A percentile compares a stretch with the other conserved stretches of the same genome.
Conservation (phyloP, 2,329 filamentous ascomycete genomes). For the Paecilomyces sp. region DNA sequence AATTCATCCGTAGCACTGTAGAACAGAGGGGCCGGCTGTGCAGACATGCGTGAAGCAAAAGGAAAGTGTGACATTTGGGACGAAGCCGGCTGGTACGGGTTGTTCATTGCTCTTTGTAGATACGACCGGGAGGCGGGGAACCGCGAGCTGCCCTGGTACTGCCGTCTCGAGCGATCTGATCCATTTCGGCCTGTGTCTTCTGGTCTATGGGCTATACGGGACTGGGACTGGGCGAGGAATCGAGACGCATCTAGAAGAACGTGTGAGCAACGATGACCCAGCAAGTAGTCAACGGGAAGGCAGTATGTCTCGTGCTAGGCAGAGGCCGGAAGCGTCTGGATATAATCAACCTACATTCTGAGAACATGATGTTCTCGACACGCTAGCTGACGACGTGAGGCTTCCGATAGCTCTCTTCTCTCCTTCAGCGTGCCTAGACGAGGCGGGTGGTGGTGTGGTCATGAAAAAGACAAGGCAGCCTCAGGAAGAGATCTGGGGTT, state of each 20-base stretch:
- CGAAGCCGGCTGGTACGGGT: constrained; percentile 69
- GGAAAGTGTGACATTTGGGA: constrained; percentile 70
- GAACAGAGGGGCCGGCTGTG: constrained; percentile 84
- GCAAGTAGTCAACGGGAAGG: constrained; percentile 18
- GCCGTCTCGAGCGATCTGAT: constrained; percentile 41
- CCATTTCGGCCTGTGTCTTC: constrained; percentile 44
- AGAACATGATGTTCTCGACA: constrained; percentile 57
- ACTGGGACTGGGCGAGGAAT: constrained; percentile 95
- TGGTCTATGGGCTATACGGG: constrained; percentile 69
- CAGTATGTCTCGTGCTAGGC: constrained; percentile 8
- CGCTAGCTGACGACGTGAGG: constrained; percentile 2
- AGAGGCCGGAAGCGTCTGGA: not conserved
- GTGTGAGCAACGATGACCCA: constrained; percentile 13
- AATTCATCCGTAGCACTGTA: constrained; percentile 87
- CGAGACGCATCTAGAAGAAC: constrained; percentile 72
- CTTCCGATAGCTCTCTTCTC: not conserved
- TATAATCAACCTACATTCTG: constrained; percentile 67
- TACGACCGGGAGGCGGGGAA: constrained; percentile 44
- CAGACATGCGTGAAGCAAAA: constrained; percentile 69
- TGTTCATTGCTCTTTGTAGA: constrained; percentile 51
- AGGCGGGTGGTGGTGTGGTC: not conserved
- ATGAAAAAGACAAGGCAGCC: not conserved
- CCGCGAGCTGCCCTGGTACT: constrained; percentile 37
- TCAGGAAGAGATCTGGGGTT: not conserved
- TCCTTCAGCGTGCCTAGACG: not conserved